These are phyloP conservation scores for Grammothele lineata DNA, from an alignment of 768 basidiomycete species.

Conservation along the genomic window DNA sequence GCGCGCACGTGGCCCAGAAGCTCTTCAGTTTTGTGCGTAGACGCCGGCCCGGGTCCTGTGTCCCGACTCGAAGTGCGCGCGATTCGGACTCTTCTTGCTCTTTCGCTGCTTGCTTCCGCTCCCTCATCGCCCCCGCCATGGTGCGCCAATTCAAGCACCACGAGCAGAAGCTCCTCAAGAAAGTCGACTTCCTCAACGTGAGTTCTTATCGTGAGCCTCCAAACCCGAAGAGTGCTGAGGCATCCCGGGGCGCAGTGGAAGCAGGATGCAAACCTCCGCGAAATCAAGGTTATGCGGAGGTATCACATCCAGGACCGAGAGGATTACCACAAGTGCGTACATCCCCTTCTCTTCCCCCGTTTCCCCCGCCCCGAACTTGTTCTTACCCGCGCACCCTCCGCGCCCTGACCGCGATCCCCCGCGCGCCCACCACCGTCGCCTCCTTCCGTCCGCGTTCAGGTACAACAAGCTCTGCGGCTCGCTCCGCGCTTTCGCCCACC, in stretches of 20 bases:
- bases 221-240: too few species aligned
- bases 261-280: conserved; percentile 85
- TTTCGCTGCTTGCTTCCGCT: too few species aligned
- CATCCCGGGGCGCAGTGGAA: conserved; percentile 98
- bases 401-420: too few species aligned
- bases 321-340: conserved; percentile 81
- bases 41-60: too few species aligned
- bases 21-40: too few species aligned
- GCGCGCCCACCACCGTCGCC: too few species aligned
- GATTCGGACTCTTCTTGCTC: too few species aligned
- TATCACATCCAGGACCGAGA: conserved; percentile 95
- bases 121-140: conserved; percentile 36
- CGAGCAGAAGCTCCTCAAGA: conserved; percentile 91
- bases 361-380: background rate
- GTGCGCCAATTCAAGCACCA: conserved; percentile 95
- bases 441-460: conserved; percentile 32
- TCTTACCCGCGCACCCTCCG: background rate
- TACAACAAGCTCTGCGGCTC: conserved; percentile 96
- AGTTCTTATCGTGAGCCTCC: too few species aligned
- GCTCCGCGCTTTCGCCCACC: conserved; percentile 80
- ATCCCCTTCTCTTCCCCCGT: background rate
- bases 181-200: conserved; percentile 95
- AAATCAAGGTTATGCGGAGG: conserved; percentile 90
- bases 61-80: too few species aligned
- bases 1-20: too few species aligned